These are phyloP conservation scores for Aspergillus vadensis DNA, from an alignment of 2,329 filamentous ascomycete genomes.

Conservation along the genomic window DNA sequence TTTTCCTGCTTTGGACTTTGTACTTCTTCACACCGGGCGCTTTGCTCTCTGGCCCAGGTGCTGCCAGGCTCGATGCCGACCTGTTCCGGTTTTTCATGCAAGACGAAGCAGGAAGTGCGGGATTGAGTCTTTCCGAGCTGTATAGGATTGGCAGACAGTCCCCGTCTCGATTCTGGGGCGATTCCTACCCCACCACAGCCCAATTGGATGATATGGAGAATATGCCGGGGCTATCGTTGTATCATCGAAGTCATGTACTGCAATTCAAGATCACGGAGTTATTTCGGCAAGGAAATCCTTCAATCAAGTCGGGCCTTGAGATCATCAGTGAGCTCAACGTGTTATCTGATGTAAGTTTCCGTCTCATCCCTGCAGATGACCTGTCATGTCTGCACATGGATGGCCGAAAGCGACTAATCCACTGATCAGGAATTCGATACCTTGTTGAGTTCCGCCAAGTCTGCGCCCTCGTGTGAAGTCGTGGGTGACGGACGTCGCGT, in stretches of 20 bases:
- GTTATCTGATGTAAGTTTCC: slow-evolving; percentile 22
- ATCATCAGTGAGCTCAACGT: slow-evolving; percentile 24
- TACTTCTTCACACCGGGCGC: slow-evolving; percentile 31
- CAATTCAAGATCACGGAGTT: slow-evolving; percentile 31
- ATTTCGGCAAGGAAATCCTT: slow-evolving; percentile 16
- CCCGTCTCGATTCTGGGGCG: slow-evolving; percentile 30
- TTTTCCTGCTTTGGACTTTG: slow-evolving; percentile 31
- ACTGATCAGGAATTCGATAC: slow-evolving; percentile 25
- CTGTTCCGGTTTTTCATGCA: slow-evolving; percentile 28
- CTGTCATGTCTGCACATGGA: not conserved
- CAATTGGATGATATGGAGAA: slow-evolving; percentile 33
- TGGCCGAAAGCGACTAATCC: not conserved
- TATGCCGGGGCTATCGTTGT: slow-evolving; percentile 24
- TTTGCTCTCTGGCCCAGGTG: slow-evolving; percentile 23
- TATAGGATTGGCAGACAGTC: slow-evolving; percentile 31
- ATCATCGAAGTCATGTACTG: slow-evolving; percentile 29
- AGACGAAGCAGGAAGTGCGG: slow-evolving; percentile 12
- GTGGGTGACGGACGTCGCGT: slow-evolving; percentile 23
- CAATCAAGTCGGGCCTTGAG: slow-evolving; percentile 17
- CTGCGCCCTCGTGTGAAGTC: slow-evolving; percentile 22
- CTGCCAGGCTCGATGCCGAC: slow-evolving; percentile 19
- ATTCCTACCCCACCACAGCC: slow-evolving; percentile 25
- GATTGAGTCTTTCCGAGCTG: slow-evolving; percentile 24
- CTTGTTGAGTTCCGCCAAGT: slow-evolving; percentile 23
- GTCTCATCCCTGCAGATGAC: not conserved